Evolutionary conservation across 1,139 yeast species (phyloP).

Genomic region (Pichia sp.): DNA sequence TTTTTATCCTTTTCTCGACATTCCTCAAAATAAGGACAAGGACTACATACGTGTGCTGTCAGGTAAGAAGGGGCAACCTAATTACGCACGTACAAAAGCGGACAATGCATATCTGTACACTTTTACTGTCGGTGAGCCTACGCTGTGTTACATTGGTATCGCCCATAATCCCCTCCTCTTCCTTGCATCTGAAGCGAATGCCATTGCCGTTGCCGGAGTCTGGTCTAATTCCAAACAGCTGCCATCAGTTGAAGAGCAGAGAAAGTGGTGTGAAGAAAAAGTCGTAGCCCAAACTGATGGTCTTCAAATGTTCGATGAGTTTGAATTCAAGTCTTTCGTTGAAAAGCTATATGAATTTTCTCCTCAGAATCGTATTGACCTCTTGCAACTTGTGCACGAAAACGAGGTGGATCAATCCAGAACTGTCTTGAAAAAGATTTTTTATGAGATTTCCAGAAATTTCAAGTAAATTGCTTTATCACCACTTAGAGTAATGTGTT

Average conservation of each 20-base stretch:
- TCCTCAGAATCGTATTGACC: neutral
- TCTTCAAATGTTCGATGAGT: conserved; percentile 33
- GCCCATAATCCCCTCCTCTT: conserved; percentile 41
- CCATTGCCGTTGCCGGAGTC: conserved; percentile 46
- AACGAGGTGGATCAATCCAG: conserved; percentile 2
- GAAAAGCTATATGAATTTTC: neutral
- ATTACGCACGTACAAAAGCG: conserved; percentile 23
- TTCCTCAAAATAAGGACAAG: conserved; percentile 24
- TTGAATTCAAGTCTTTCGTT: neutral
- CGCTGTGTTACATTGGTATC: conserved; percentile 40
- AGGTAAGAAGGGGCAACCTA: conserved; percentile 18
- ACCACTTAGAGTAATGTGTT: too few relatives aligned
- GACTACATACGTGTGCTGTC: conserved; percentile 23
- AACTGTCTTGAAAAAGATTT: conserved; percentile 6
- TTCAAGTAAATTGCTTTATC: too few relatives aligned
- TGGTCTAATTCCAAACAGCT: conserved; percentile 34
- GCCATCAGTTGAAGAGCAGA: conserved; percentile 28
- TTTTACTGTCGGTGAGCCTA: conserved; percentile 42
- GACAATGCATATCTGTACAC: conserved; percentile 40
- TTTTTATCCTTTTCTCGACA: conserved; percentile 38
- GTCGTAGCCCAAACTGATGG: conserved; percentile 19
- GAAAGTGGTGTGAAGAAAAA: conserved; percentile 23
- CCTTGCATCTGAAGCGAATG: conserved; percentile 41
- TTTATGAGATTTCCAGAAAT: conserved; percentile 2
- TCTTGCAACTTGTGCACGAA: neutral